These are phyloP conservation scores for Viola pubescens DNA, from an alignment of 441 rosid species.

Conservation along the genomic window DNA sequence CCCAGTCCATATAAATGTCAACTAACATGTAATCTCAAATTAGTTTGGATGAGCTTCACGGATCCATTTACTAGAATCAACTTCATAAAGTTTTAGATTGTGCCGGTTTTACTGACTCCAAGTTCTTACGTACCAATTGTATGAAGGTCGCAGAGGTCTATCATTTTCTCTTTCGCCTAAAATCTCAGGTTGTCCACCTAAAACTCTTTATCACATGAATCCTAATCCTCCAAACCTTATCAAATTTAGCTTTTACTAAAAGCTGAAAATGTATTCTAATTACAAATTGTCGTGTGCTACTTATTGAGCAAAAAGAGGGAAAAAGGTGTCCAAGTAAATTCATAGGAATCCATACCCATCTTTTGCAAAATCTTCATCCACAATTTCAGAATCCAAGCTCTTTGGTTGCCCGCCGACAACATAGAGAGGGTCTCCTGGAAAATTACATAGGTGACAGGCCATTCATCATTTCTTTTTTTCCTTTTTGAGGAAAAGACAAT, in stretches of 20 bases:
- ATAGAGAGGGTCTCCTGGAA: slow-evolving; percentile 78
- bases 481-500: no score
- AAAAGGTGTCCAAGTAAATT: background rate
- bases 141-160: background rate
- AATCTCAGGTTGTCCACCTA: no score
- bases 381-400: slow-evolving; percentile 35
- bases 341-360: slow-evolving; percentile 54
- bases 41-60: no score
- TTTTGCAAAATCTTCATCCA: slow-evolving; percentile 47
- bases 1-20: no score
- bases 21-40: no score
- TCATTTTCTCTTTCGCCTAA: no score
- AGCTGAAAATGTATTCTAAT: background rate
- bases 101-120: no score
- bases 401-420: slow-evolving; percentile 63
- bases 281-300: background rate
- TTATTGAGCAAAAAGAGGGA: background rate
- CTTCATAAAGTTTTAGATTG: no score
- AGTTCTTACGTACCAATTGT: no score
- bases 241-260: background rate
- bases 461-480: no score
- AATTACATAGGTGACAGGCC: background rate
- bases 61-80: no score
- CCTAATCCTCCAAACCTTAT: background rate
- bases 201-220: background rate